phyloP scores from a whole-genome alignment of 2,329 filamentous ascomycete genomes.

The Fusarium humuli region DNA sequence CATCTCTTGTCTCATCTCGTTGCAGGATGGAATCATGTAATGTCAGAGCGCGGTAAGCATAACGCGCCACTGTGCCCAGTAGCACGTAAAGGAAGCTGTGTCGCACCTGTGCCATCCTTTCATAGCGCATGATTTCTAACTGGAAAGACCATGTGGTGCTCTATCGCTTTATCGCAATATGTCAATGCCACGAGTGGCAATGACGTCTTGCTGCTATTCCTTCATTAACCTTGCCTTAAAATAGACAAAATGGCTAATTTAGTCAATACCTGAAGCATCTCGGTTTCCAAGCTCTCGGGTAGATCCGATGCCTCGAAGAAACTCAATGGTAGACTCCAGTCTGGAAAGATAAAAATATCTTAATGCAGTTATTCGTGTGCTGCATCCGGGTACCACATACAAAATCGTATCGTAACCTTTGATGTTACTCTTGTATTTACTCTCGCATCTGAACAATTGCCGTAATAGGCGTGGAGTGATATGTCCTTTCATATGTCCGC shows the following conservation, averaged over 20 bases:
- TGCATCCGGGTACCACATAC: slow-evolving; percentile 11
- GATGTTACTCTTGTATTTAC: slow-evolving; percentile 20
- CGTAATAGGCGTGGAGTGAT: slow-evolving; percentile 20
- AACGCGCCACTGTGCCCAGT: slow-evolving; percentile 14
- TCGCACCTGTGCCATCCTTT: slow-evolving; percentile 15
- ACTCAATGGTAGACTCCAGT: not conserved
- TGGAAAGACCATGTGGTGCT: slow-evolving; percentile 1
- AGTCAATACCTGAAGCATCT: not conserved
- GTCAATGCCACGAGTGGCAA: slow-evolving; percentile 3
- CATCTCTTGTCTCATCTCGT: slow-evolving; percentile 29
- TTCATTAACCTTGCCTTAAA: not conserved
- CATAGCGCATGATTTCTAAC: slow-evolving; percentile 6
- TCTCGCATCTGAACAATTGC: slow-evolving; percentile 5
- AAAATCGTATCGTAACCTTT: slow-evolving; percentile 10
- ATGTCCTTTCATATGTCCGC: not conserved
- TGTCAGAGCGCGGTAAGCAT: slow-evolving; percentile 14
- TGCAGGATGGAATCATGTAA: slow-evolving; percentile 11
- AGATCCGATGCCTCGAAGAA: not conserved
- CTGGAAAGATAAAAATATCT: slow-evolving; percentile 3
- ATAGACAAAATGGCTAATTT: not conserved
- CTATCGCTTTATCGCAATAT: slow-evolving; percentile 2
- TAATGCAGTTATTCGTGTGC: not conserved
- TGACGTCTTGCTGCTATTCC: not conserved
- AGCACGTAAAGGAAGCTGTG: slow-evolving; percentile 17
- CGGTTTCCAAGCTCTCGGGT: not conserved